Evolutionary conservation across 306 rosid species (phyloP).

Genomic region (Calophaca sinica): DNA sequence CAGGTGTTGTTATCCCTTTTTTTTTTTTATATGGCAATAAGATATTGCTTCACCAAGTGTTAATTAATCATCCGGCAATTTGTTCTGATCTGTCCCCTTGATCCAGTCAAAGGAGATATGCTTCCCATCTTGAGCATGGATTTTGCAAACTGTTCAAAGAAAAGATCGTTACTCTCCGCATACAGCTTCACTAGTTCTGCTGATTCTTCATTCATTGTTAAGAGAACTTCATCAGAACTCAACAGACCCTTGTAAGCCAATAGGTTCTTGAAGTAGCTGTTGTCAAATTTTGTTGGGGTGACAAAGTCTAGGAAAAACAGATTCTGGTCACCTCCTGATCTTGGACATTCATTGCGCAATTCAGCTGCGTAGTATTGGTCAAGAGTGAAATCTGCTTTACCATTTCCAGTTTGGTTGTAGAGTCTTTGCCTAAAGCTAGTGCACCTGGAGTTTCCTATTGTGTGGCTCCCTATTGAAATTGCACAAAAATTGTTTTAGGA

Average conservation of each 20-base stretch:
- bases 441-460: constrained; percentile 79
- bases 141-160: constrained; percentile 76
- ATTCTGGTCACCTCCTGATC: constrained; percentile 81
- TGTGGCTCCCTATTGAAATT: constrained; percentile 71
- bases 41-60: neutral
- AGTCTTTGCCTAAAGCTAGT: constrained; percentile 86
- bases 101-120: constrained; percentile 72
- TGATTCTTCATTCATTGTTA: constrained; percentile 58
- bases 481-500: neutral
- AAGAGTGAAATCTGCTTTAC: constrained; percentile 65
- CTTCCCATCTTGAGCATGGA: constrained; percentile 92
- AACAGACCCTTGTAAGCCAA: constrained; percentile 71
- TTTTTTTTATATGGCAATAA: neutral
- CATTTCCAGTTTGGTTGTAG: constrained; percentile 80
- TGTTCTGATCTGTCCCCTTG: constrained; percentile 79
- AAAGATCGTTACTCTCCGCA: constrained; percentile 56
- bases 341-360: constrained; percentile 64
- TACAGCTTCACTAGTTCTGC: constrained; percentile 62
- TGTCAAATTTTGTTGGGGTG: constrained; percentile 79
- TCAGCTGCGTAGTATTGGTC: constrained; percentile 59
- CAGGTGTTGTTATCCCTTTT: neutral
- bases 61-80: constrained; percentile 65
- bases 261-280: constrained; percentile 72
- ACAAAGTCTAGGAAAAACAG: constrained; percentile 70
- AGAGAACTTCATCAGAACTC: constrained; percentile 76